Percentiles rank a stretch among this genome's conserved stretches.
These are phyloP conservation scores for Aureobasidium lini DNA, from an alignment of 2,329 filamentous ascomycete genomes.

Conservation along the genomic window DNA sequence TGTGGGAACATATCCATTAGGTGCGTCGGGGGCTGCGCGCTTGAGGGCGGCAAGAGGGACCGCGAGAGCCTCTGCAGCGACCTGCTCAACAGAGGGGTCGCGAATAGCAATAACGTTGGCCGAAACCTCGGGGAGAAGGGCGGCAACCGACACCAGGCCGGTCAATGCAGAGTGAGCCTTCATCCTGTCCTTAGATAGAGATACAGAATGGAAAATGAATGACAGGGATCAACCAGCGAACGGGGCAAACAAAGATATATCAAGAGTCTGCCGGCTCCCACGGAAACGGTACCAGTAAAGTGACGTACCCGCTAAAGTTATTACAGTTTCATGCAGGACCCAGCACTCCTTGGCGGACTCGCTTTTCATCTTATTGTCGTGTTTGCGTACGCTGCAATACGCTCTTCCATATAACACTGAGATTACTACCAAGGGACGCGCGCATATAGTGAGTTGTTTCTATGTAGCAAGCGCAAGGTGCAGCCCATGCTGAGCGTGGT, in stretches of 20 bases:
- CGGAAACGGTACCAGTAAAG: constrained; percentile 2
- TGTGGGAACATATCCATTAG: constrained; percentile 65
- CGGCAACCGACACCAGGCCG: constrained; percentile 10
- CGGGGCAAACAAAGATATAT: constrained; percentile 6
- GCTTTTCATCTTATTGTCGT: not conserved
- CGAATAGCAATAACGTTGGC: constrained; percentile 12
- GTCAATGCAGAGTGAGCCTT: constrained; percentile 9
- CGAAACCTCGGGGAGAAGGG: not conserved
- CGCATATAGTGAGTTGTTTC: not conserved
- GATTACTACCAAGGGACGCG: not conserved
- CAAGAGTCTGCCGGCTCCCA: constrained; percentile 1
- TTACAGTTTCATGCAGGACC: constrained; percentile 11
- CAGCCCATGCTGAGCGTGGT: no score
- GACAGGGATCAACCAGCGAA: not conserved
- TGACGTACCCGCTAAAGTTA: constrained; percentile 4
- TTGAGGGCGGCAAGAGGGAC: not conserved
- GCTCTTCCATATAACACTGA: not conserved
- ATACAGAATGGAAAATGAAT: not conserved
- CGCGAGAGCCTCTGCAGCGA: constrained; percentile 14
- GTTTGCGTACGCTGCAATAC: not conserved
- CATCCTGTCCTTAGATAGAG: not conserved
- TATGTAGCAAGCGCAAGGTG: not conserved
- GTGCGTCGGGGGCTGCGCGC: constrained; percentile 43
- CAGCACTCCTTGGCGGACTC: not conserved
- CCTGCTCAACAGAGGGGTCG: constrained; percentile 9